phyloP scores from a whole-genome alignment of 2,329 filamentous ascomycete genomes.

The Cladobotryum mycophilum region DNA sequence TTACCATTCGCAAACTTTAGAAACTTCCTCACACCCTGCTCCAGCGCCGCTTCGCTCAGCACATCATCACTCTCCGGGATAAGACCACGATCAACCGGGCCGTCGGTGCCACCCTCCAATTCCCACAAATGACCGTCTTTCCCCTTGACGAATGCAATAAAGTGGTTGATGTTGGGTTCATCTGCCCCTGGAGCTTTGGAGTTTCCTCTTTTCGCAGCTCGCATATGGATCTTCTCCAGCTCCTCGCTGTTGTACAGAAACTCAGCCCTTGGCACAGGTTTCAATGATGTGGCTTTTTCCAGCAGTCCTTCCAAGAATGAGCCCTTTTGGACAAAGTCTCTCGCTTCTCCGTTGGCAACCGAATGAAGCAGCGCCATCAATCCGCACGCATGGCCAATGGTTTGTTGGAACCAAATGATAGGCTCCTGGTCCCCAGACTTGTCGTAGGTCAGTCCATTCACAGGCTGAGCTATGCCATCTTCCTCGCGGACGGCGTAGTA shows the following conservation, averaged over 20 bases:
- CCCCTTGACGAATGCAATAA: constrained; percentile 71
- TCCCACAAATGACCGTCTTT: constrained; percentile 66
- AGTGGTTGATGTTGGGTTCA: constrained; percentile 63
- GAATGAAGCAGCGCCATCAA: constrained; percentile 72
- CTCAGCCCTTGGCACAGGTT: constrained; percentile 55
- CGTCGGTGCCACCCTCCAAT: constrained; percentile 68
- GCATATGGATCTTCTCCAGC: constrained; percentile 67
- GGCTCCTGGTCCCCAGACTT: constrained; percentile 45
- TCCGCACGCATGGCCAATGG: constrained; percentile 76
- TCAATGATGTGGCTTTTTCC: constrained; percentile 53
- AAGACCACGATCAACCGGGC: constrained; percentile 60
- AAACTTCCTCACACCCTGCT: constrained; percentile 46
- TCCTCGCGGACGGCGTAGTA: constrained; percentile 40
- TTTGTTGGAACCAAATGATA: constrained; percentile 79
- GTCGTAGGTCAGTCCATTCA: constrained; percentile 25
- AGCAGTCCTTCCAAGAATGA: constrained; percentile 56
- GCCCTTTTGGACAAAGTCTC: constrained; percentile 44
- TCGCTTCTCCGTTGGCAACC: constrained; percentile 61
- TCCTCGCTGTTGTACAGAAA: constrained; percentile 64
- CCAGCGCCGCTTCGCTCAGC: constrained; percentile 60
- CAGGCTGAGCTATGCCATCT: constrained; percentile 18
- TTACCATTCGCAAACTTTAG: constrained; percentile 32
- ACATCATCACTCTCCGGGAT: constrained; percentile 54
- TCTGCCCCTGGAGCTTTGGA: constrained; percentile 57
- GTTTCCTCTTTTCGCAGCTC: constrained; percentile 62